Percentiles rank a stretch among this genome's conserved stretches.
Conservation (phyloP, 768 basidiomycete genomes). For the Tylopilus subfusipes region DNA sequence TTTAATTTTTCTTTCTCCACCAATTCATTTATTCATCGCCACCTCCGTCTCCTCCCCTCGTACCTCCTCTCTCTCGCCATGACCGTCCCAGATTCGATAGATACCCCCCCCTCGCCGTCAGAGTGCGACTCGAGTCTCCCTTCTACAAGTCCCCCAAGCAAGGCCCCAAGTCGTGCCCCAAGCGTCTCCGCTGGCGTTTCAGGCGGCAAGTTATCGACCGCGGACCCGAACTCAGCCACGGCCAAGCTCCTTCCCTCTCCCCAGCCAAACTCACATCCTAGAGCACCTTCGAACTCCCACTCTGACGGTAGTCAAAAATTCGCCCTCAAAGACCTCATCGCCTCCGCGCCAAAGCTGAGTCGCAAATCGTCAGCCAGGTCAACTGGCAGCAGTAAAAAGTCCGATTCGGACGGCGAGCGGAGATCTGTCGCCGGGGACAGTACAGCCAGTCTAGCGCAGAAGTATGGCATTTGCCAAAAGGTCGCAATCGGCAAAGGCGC, state of each 20-base stretch:
- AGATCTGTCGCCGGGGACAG: conserved; percentile 49
- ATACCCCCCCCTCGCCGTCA: conserved; percentile 49
- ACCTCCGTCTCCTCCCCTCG: not conserved
- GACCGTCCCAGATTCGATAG: conserved; percentile 35
- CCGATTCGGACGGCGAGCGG: conserved; percentile 58
- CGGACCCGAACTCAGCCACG: conserved; percentile 32
- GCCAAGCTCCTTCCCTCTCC: conserved; percentile 17
- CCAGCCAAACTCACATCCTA: conserved; percentile 29
- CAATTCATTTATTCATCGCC: not conserved
- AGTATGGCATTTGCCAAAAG: conserved; percentile 97
- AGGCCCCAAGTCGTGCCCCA: conserved; percentile 44
- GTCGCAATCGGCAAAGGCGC: conserved; percentile 97
- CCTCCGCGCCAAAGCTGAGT: conserved; percentile 67
- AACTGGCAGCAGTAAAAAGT: conserved; percentile 57
- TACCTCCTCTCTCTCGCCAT: conserved; percentile 32
- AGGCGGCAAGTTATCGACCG: conserved; percentile 26
- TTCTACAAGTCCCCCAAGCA: conserved; percentile 58
- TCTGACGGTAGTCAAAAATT: conserved; percentile 71
- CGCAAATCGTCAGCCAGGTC: conserved; percentile 72
- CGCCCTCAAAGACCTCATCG: conserved; percentile 78
- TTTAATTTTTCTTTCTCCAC: not conserved
- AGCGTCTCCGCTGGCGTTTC: conserved; percentile 37
- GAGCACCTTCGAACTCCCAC: conserved; percentile 45
- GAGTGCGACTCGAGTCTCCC: conserved; percentile 63
- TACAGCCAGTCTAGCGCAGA: conserved; percentile 64